These are phyloP conservation scores for Colletotrichum higginsianum DNA, from an alignment of 2,329 filamentous ascomycete species.

Conservation along the genomic window DNA sequence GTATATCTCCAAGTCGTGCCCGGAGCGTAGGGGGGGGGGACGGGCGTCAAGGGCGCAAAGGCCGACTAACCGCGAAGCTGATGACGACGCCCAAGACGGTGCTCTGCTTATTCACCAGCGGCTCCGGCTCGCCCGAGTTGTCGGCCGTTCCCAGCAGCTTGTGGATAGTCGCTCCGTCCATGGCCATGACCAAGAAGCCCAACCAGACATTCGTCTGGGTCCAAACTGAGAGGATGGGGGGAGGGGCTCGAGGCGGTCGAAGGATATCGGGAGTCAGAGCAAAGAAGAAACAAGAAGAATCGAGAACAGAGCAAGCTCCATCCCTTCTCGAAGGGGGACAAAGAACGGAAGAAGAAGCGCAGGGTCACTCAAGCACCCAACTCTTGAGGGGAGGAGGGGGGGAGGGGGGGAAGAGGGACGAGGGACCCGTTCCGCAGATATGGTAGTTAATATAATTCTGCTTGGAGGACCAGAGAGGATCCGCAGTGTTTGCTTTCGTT, in stretches of 20 bases:
- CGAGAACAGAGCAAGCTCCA: constrained; percentile 27
- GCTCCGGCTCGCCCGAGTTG: constrained; percentile 48
- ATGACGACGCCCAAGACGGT: constrained; percentile 51
- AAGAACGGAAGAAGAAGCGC: constrained; percentile 3
- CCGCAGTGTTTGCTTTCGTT: background rate
- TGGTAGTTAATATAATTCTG: background rate
- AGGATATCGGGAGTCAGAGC: constrained; percentile 1
- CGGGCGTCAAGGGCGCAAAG: too few species aligned
- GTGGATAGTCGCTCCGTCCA: constrained; percentile 30
- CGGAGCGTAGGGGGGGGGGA: too few species aligned
- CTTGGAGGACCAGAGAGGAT: background rate
- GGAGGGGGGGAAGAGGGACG: too few species aligned
- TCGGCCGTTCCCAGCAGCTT: constrained; percentile 25
- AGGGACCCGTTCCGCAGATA: background rate
- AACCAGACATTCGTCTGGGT: constrained; percentile 5
- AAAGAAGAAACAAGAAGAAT: background rate
- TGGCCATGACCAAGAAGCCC: constrained; percentile 7
- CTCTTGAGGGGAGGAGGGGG: too few species aligned
- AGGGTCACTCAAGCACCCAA: background rate
- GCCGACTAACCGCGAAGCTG: constrained; percentile 46
- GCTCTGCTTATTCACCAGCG: constrained; percentile 47
- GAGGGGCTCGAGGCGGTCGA: background rate
- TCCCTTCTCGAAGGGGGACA: constrained; percentile 10
- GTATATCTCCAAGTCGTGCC: background rate
- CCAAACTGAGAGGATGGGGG: background rate